Base-by-base conservation (phyloP, 2,329 filamentous ascomycete species). In the Ascochyta rabiei region DNA sequence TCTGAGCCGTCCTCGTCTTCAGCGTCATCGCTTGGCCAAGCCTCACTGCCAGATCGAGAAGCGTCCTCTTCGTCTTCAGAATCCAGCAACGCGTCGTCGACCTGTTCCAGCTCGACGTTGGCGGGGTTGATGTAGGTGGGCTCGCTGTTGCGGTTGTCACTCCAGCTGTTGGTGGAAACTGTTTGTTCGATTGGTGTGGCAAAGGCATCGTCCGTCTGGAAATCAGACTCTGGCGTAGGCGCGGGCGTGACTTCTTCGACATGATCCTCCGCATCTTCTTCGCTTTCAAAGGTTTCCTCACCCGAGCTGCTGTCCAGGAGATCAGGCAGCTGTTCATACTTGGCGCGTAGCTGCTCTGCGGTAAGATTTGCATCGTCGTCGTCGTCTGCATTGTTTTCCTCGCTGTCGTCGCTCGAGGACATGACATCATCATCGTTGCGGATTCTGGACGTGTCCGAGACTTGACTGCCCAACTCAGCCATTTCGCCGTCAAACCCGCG, bases 361-460 rank as follows among this genome's bases (percentile, higher is more conserved):
- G 87, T 89, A 3, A 91, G 79, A 10, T 81, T 80, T 56, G 89
- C 88, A 40, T 88, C 86, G 35, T 86, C 84, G 35, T 86, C 84
- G 1, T 81, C 79, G 8, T 76, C 72, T 9, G 76, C 76, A 3
- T 73, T 67, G 6, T 74, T 76, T 24, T 77, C 77, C 24, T 75
- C 72, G 43, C 67, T 72, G 33, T 72, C 71, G 2, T 69, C 69
- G 35, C 62, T 68, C 10, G 70, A 72, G 21, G 69, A 70, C 67
- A 75, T 72, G 39, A 71, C 68, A 35, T 72, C 74, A 45, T 79
- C 76, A 26, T 82, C 79, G 39, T 79, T 75, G 30, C 77, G 76
- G 8, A 62, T 61, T 7, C 60, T 63, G 15, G 63, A 65, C 61
- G 74, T 47, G 60, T 80, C 62, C 12, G 64, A 68, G n/a, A 31